Base-by-base conservation (phyloP, 176 grass and related monocot species). In the Bromus sterilis region DNA sequence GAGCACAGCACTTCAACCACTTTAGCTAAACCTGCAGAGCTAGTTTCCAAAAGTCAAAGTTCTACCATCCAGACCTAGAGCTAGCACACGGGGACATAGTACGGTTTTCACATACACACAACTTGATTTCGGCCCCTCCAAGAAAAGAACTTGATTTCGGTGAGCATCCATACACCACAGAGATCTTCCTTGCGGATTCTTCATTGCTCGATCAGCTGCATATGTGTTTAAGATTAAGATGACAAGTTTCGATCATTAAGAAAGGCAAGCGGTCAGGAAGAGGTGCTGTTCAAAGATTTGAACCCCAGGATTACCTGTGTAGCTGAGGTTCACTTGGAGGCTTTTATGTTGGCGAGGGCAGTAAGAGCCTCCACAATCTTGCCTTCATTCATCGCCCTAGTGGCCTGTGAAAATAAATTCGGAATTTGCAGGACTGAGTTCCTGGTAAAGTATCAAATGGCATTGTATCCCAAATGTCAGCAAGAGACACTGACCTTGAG, bases 401-500 rank as follows among this genome's bases (percentile, higher is more conserved):
- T 91, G 62, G 79, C 86, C 90, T 93, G 66, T 30, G 68, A 73
- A 85, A 69, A 83, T 9, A 80, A 66, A 41, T 57, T 76, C 74
- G 11, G 49, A 51, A 83, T 66, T 28, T 62, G 53, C 7, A 41
- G 14, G 34, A 71, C 36, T 82, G 31, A 74, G 32, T 59, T 80
- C 68, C 32, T 28, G 51, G 34, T 66, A 65, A 40, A 34, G 49
- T 63, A 66, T 16, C 31, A 68, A 74, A 69, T 55, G 60, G 11
- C 5, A 39, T 20, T 20, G 73, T 41, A 59, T 11, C 31, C 48
- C 53, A 66, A 83, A 56, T 49, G 85, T 23, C 30, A 35, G 88
- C 37, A 46, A n/a, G 87, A 77, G 36, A 75, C 69, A 28, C 82
- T 90, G 13, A 93, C 96, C 96, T 91, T 99, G 31, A 99, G 93